Base-by-base conservation (phyloP, 495 filamentous ascomycete species). In the Aspergillus affinis region DNA sequence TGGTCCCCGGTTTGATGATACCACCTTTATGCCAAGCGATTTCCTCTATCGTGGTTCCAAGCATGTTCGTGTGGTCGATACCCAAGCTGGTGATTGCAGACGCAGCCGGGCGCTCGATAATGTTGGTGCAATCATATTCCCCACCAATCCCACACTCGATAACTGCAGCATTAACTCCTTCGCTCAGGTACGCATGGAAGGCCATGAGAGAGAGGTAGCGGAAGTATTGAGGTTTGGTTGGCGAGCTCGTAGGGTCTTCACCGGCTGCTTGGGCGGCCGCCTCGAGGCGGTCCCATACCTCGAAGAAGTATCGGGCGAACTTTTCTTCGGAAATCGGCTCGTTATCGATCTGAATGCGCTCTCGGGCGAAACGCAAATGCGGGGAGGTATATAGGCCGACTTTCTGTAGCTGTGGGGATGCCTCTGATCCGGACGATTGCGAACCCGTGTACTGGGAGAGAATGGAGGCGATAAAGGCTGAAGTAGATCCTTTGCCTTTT, bases 11-110 rank as follows among this genome's bases (percentile, higher is more conserved):
- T 70, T 98, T 98, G 77, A 97, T 88, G 54, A 98, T 93, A 13
- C 94, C 94, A 13, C 84, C 90, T 72, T 98, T 98, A 68, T 98
- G 93, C 94, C 95, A 98, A 4, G 95, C 93, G 60, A 98, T 98
- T 62, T 93, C 82, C 51, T 92, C 90, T 47, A 97, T 86, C 0
- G 94, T 95, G 36, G 83, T 72, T 15, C 94, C 94, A 32, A 98
- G 82, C 69, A 92, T 78, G 17, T 78, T 80, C 15, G 86, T 84
- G 65, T 98, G 94, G 64, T 98, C 95, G 62, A 98, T 96, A 8
- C 92, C 94, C 23, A 98, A 78, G 51, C 87, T 92, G 13, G 87
- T 90, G 48, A 98, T 90, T 0, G 87, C 92, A 4, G 83, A 83
- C 2, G 85, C 89, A 15, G 84, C 84, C 7, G 93, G 93, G 23